phyloP scores from a whole-genome alignment of 2,329 filamentous ascomycete species.

The Fusarium sp. region DNA sequence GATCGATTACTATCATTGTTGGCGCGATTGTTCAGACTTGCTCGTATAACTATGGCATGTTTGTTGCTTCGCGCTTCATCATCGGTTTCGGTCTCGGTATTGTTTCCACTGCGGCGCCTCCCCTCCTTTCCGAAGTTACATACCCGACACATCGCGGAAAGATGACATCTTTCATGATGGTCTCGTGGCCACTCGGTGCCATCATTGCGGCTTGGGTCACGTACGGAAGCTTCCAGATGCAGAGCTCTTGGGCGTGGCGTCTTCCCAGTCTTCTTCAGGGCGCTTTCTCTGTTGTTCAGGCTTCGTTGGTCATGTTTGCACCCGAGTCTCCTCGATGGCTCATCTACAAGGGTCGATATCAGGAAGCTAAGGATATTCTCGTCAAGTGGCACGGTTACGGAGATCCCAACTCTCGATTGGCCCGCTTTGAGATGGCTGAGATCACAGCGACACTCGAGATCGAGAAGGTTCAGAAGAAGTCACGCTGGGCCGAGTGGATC shows the following conservation, averaged over 20 bases:
- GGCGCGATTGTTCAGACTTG: slow-evolving; percentile 45
- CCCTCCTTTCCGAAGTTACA: slow-evolving; percentile 50
- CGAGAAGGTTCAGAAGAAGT: slow-evolving; percentile 41
- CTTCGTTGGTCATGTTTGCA: slow-evolving; percentile 14
- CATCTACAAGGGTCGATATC: slow-evolving; percentile 41
- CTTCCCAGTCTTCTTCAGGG: slow-evolving; percentile 59
- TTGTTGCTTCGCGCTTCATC: slow-evolving; percentile 49
- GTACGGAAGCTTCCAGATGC: slow-evolving; percentile 54
- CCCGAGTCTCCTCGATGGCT: slow-evolving; percentile 40
- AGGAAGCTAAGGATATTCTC: slow-evolving; percentile 34
- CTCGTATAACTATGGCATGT: slow-evolving; percentile 48
- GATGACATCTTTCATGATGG: slow-evolving; percentile 45
- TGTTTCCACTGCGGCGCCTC: slow-evolving; percentile 45
- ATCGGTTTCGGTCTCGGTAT: slow-evolving; percentile 56
- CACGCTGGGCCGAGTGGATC: slow-evolving; percentile 33
- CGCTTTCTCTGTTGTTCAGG: slow-evolving; percentile 43
- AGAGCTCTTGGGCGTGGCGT: slow-evolving; percentile 59
- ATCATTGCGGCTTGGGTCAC: slow-evolving; percentile 47
- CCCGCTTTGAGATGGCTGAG: slow-evolving; percentile 37
- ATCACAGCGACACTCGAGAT: slow-evolving; percentile 38
- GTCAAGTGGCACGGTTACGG: slow-evolving; percentile 40
- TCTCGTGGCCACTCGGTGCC: slow-evolving; percentile 31
- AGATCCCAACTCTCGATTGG: slow-evolving; percentile 21
- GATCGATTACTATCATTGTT: slow-evolving; percentile 44
- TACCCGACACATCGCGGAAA: slow-evolving; percentile 50